These are phyloP conservation scores for Neurospora hispaniola DNA, from an alignment of 495 filamentous ascomycete genomes.

Conservation along the genomic window DNA sequence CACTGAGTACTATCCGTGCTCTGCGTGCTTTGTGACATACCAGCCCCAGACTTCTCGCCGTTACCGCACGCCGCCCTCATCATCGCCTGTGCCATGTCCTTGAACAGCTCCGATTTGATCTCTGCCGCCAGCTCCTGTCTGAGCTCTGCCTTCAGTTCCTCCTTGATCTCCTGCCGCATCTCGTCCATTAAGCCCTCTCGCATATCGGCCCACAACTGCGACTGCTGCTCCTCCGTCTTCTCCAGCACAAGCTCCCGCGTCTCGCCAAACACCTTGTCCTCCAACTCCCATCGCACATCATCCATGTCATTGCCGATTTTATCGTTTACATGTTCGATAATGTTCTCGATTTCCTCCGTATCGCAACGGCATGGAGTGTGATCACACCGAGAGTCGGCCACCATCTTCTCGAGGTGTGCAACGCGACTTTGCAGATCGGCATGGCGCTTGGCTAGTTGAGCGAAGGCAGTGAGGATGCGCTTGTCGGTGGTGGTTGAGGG, in stretches of 20 bases:
- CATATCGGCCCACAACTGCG: not conserved
- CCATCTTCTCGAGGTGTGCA: not conserved
- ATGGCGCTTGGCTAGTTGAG: too few species aligned
- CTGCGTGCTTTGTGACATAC: not conserved
- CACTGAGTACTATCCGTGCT: not conserved
- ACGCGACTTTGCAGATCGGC: slow-evolving; percentile 1
- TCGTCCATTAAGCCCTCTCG: slow-evolving; percentile 1
- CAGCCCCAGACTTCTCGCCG: not conserved
- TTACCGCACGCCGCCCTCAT: slow-evolving; percentile 2
- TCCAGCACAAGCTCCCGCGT: not conserved
- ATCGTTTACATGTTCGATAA: slow-evolving; percentile 1
- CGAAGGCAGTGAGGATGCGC: not conserved
- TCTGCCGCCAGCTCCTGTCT: slow-evolving; percentile 1
- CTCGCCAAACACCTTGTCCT: slow-evolving; percentile 1
- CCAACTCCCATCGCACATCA: not conserved
- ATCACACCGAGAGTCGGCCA: not conserved
- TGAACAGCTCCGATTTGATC: slow-evolving; percentile 2
- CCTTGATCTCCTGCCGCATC: not conserved
- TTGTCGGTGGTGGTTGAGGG: not conserved
- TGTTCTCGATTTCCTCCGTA: not conserved
- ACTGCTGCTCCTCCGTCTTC: slow-evolving; percentile 2
- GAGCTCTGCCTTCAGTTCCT: not conserved
- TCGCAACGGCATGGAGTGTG: slow-evolving; percentile 1
- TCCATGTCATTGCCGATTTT: slow-evolving; percentile 1
- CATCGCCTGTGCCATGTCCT: slow-evolving; percentile 7